Evolutionary conservation across 2,329 filamentous ascomycete genomes (phyloP).

Genomic region (Aspergillus sp.): DNA sequence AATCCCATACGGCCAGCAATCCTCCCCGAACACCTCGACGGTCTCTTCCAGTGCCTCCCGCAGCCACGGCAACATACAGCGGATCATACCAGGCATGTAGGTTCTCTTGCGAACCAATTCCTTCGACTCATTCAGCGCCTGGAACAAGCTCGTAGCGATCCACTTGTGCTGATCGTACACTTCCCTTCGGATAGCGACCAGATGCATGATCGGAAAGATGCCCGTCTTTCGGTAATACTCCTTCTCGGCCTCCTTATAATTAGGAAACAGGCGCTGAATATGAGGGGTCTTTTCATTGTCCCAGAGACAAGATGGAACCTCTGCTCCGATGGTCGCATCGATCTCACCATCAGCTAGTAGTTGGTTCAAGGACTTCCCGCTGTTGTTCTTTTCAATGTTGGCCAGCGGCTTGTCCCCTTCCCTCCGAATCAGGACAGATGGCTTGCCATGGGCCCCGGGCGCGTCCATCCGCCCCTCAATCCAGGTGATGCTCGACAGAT

Average conservation of each 20-base stretch:
- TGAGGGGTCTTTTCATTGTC: neutral
- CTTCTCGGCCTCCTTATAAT: constrained; percentile 2
- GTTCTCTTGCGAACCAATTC: neutral
- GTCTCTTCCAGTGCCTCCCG: neutral
- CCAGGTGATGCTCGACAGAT: constrained; percentile 1
- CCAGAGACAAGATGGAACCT: neutral
- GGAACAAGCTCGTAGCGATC: neutral
- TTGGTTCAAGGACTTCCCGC: neutral
- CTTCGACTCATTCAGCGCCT: neutral
- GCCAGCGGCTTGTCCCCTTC: neutral
- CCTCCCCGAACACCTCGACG: neutral
- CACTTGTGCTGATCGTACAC: neutral
- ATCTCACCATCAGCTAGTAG: neutral
- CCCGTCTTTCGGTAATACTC: neutral
- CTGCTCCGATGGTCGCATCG: neutral
- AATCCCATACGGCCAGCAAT: neutral
- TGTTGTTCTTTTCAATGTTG: neutral
- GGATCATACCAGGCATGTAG: neutral
- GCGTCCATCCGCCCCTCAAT: neutral
- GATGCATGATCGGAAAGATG: neutral
- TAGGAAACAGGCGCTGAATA: neutral
- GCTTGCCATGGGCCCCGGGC: neutral
- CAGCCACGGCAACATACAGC: constrained; percentile 1
- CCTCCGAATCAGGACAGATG: neutral
- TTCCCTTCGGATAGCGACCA: neutral